Evolutionary conservation across 495 filamentous ascomycete species (phyloP).

Genomic region (Lasiosphaeris hirsuta): DNA sequence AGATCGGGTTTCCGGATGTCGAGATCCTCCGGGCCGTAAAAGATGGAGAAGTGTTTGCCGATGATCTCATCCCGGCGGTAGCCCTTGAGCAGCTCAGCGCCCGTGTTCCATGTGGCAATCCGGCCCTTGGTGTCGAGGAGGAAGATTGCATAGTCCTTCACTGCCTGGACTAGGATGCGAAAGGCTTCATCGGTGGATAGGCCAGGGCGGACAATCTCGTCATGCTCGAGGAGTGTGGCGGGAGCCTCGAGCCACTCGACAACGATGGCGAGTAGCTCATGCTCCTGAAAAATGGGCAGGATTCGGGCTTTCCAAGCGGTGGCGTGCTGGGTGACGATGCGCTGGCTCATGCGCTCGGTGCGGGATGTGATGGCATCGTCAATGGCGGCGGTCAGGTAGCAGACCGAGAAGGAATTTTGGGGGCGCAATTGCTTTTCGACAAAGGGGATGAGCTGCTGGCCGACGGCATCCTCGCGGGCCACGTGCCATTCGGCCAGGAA

Average conservation of each 20-base stretch:
- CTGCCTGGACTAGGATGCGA: conserved; percentile 59
- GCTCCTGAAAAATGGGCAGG: conserved; percentile 47
- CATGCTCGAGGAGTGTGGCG: conserved; percentile 20
- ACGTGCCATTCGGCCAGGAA: conserved; percentile 40
- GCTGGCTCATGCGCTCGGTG: conserved; percentile 27
- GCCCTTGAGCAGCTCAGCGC: conserved; percentile 58
- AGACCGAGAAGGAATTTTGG: conserved; percentile 35
- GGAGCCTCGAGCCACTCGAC: conserved; percentile 45
- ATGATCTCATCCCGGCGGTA: conserved; percentile 56
- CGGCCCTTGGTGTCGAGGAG: conserved; percentile 58
- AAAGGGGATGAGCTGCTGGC: conserved; percentile 42
- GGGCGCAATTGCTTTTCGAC: conserved; percentile 31
- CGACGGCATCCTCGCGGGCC: conserved; percentile 39
- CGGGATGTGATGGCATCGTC: conserved; percentile 43
- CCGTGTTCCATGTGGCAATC: conserved; percentile 61
- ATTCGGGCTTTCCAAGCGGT: conserved; percentile 43
- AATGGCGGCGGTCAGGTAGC: conserved; percentile 39
- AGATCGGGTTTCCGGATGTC: conserved; percentile 50
- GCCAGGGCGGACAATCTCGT: conserved; percentile 43
- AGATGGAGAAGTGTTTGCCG: conserved; percentile 60
- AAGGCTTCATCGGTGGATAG: conserved; percentile 53
- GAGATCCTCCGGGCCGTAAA: conserved; percentile 58
- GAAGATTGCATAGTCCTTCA: conserved; percentile 68
- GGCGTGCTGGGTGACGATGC: conserved; percentile 17
- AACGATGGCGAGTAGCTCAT: conserved; percentile 47